Evolutionary conservation across 2,329 filamentous ascomycete genomes (phyloP).

Genomic region (Hirsutella minnesotensis): DNA sequence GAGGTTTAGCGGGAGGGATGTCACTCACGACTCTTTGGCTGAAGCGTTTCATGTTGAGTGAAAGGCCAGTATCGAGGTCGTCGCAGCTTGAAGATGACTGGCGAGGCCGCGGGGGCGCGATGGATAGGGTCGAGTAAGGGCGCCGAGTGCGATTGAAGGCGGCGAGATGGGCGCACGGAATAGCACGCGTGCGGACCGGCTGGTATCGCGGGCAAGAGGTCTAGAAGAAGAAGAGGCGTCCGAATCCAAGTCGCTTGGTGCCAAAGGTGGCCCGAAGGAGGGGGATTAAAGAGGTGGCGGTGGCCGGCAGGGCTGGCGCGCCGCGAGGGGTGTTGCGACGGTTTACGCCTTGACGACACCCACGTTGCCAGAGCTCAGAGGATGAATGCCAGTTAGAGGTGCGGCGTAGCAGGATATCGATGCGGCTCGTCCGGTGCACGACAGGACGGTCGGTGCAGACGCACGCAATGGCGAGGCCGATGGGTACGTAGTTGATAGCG

Average conservation of each 20-base stretch:
- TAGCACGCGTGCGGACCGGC: too few species aligned
- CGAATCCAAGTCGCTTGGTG: background rate
- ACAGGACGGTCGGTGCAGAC: too few species aligned
- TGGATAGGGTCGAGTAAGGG: background rate
- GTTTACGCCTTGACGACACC: background rate
- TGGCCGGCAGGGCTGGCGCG: background rate
- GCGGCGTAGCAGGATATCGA: background rate
- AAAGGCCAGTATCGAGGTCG: background rate
- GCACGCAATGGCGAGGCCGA: too few species aligned
- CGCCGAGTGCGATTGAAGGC: too few species aligned
- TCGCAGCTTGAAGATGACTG: background rate
- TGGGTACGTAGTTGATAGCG: background rate
- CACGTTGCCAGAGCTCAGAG: background rate
- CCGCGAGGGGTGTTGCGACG: background rate
- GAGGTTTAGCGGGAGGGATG: conserved; percentile 13
- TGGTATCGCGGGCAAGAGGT: background rate
- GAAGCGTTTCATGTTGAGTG: conserved; percentile 66
- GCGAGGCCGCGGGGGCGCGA: background rate
- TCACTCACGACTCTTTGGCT: conserved; percentile 64
- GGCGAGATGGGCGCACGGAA: too few species aligned
- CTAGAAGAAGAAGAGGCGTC: background rate
- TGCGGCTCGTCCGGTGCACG: too few species aligned
- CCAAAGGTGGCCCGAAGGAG: background rate
- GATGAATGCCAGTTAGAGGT: background rate
- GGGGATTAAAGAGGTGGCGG: background rate